phyloP scores from a whole-genome alignment of 1,139 yeast genomes.

The Pichia sorboxylosa region DNA sequence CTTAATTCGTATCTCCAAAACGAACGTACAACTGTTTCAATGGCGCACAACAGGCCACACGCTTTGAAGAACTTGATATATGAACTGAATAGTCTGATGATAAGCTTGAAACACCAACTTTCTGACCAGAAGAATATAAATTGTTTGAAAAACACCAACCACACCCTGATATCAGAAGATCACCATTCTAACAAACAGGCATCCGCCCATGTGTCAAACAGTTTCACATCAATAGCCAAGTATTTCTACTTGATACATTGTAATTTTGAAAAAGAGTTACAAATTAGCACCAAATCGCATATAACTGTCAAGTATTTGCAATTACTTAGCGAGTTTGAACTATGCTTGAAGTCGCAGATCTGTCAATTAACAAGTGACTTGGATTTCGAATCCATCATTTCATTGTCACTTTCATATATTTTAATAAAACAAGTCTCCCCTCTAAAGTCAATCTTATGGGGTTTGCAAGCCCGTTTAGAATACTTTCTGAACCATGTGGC shows the following conservation, averaged over 20 bases:
- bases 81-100: slow-evolving; percentile 15
- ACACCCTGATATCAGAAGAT: not conserved
- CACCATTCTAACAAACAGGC: not conserved
- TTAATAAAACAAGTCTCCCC: too few species aligned
- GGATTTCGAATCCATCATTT: slow-evolving; percentile 20
- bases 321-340: slow-evolving; percentile 12
- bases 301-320: slow-evolving; percentile 12
- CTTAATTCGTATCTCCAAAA: slow-evolving; percentile 8
- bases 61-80: slow-evolving; percentile 19
- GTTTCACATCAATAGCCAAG: slow-evolving; percentile 13
- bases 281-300: slow-evolving; percentile 4
- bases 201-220: slow-evolving; percentile 1
- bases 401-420: slow-evolving; percentile 16
- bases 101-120: slow-evolving; percentile 10
- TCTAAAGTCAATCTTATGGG: too few species aligned
- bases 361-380: slow-evolving; percentile 15
- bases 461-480: too few species aligned
- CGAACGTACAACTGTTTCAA: slow-evolving; percentile 6
- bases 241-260: slow-evolving; percentile 16
- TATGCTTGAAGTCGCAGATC: slow-evolving; percentile 14
- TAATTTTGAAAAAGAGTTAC: slow-evolving; percentile 13
- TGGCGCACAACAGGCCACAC: slow-evolving; percentile 10
- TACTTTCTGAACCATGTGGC: too few species aligned
- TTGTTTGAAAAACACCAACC: not conserved
- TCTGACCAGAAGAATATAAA: not conserved